Evolutionary conservation across 202 grass and related monocot genomes (phyloP), one percentile per base, ranked within the genome.

Genomic region (Schoenoplectus tabernaemontani): DNA sequence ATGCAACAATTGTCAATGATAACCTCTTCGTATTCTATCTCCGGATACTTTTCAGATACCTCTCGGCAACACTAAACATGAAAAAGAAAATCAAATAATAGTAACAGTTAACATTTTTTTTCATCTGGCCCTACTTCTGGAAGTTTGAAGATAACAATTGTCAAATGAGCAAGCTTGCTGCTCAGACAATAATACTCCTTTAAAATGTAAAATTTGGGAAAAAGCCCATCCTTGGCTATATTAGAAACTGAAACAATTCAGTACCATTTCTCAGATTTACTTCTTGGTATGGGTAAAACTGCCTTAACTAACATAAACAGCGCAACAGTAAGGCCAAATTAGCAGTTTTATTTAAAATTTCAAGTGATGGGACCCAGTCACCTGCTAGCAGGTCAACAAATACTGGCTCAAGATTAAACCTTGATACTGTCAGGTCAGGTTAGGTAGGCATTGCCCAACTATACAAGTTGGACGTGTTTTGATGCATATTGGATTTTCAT

Each of bases 1-100:
- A 98, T 98, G 84, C 91, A 95, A 64, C 91, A 98, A 81, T 98
- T 98, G 81, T 98, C 96, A 46, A 98, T 98, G 54, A 98, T 98
- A 41, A 98, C 91, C 72, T 98, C 96, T 84, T 98, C 96, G 1
- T 98, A 98, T 43, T 64, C 77, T 66, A 98, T 98, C 82, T 98
- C 91, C 20, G 96, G 96, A 58, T 95, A 98, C 69, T 92, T 98
- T 64, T 95, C 91, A 57, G 96, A 90, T 22, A 98, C 91, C 77
- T 98, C 96, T 79, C 89, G 86, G n/a, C 96, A 98, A 88, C 96
- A 98, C 96, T 98, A 84, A 34, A 87, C 85, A 44, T 36, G 50
- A 26, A 54, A 56, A 19, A 75, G 17, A 3, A 5, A 20, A 24
- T 54, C 24, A 23, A 54, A 75, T 36, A 34, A 75, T 51, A 51